Base-by-base conservation (phyloP, 2,329 filamentous ascomycete species). In the Penicillium sclerotiorum region DNA sequence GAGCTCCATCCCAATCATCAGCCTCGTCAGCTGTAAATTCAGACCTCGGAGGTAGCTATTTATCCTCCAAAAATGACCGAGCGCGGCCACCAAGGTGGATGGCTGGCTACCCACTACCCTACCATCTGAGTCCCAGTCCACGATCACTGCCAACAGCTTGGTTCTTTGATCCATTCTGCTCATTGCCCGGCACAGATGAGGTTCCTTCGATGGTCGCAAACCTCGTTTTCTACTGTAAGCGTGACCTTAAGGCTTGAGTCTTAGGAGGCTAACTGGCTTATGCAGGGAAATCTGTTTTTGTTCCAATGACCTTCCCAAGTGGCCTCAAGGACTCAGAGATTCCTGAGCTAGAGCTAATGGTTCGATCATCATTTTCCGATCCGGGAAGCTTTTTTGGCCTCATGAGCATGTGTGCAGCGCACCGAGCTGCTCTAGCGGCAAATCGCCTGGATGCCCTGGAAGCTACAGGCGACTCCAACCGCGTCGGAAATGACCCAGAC, bases 401-500 rank as follows among this genome's bases (percentile, higher is more conserved):
- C 17, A 71, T 74, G 68, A 65, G 62, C 30, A 69, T 72, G 48
- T 65, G 64, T 22, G 71, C 72, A 36, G 71, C 71, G 22, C 72
- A 74, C 53, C 62, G 65, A 53, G 70, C 71, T 12, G 59, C 68
- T 17, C 48, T 72, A 12, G 55, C 61, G 17, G 60, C 62, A 15
- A 52, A 58, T 35, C 60, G 63, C 43, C 50, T 53, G 32, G 63
- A 63, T 48, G 45, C 61, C 3, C 55, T 57, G n/a, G 50, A 56
- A 8, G 56, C 53, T 4, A 51, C 15, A 43, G 42, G 27, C 45
- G 51, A 33, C 49, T 60, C 17, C 20, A 48, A 57, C 21, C 55
- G 52, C 9, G 53, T 64, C 17, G 55, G 64, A 17, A 54, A 59
- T 21, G 68, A 73, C 32, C 55, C 61, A n/a, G 69, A 72, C 32